These are phyloP conservation scores for Theileria annulata DNA, from an alignment of 169 alveolate genomes.

Conservation along the genomic window DNA sequence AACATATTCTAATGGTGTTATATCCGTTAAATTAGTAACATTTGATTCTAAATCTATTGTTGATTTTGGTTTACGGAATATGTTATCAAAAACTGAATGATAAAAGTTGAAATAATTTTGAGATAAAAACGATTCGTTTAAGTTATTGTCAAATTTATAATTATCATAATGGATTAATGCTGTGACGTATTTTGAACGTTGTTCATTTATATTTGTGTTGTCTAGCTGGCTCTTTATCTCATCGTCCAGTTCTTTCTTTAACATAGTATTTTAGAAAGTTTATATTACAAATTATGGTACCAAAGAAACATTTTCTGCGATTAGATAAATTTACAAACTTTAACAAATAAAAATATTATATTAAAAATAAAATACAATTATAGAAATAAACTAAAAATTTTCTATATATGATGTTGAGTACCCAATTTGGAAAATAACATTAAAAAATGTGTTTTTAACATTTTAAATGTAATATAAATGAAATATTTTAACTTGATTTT, in stretches of 20 bases:
- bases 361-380: not conserved
- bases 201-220: not conserved
- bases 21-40: no score
- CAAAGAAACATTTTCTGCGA: no score
- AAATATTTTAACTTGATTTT: no score
- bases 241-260: not conserved
- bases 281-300: not conserved
- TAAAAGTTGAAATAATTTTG: not conserved
- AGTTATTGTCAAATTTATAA: slow-evolving; percentile 21
- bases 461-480: no score
- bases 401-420: not conserved
- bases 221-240: not conserved
- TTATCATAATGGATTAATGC: slow-evolving; percentile 53
- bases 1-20: not conserved
- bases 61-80: no score
- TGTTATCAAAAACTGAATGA: not conserved
- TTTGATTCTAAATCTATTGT: no score
- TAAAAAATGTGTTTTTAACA: no score
- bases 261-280: not conserved
- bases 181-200: slow-evolving; percentile 59
- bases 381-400: no score
- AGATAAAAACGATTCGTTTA: not conserved
- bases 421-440: not conserved
- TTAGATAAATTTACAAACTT: no score
- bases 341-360: no score